phyloP scores from a whole-genome alignment of 495 filamentous ascomycete genomes.

The Hypoxylon lienhwacheense region DNA sequence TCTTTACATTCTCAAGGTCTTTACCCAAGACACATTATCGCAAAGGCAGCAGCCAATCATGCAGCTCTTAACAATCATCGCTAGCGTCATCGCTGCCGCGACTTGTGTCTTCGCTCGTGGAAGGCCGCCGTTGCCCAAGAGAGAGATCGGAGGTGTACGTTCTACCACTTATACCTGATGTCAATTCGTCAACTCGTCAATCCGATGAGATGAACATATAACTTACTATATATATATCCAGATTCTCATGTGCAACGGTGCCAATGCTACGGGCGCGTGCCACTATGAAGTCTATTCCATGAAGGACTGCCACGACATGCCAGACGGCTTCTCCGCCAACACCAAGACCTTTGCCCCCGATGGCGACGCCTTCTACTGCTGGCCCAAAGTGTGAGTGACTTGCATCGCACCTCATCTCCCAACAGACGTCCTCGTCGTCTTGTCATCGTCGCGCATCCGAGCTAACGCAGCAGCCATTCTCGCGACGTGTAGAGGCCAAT shows the following conservation, averaged over 20 bases:
- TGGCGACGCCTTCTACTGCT: constrained; percentile 46
- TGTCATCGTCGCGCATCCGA: not conserved
- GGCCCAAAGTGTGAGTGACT: constrained; percentile 39
- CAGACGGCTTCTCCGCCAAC: constrained; percentile 36
- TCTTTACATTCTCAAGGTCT: not conserved
- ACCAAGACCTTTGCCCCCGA: constrained; percentile 48
- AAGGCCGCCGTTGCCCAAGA: constrained; percentile 24
- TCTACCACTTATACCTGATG: not conserved
- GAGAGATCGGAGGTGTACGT: constrained; percentile 42
- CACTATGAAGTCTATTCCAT: constrained; percentile 42
- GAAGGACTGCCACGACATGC: constrained; percentile 43
- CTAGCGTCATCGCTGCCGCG: constrained; percentile 20
- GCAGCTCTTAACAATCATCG: constrained; percentile 28
- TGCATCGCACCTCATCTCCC: not conserved
- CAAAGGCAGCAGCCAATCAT: constrained; percentile 12
- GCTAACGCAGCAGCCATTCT: constrained; percentile 4
- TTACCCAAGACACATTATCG: constrained; percentile 4
- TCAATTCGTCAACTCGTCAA: not conserved
- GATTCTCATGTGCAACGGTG: constrained; percentile 47
- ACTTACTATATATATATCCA: constrained; percentile 11
- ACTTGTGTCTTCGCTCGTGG: constrained; percentile 23
- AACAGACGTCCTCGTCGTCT: too few relatives aligned
- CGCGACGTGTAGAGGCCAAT: constrained; percentile 35
- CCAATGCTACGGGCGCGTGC: constrained; percentile 46
- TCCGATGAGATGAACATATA: not conserved